Base-by-base conservation (phyloP, 2,329 filamentous ascomycete genomes). In the Clonostachys rhizophaga region DNA sequence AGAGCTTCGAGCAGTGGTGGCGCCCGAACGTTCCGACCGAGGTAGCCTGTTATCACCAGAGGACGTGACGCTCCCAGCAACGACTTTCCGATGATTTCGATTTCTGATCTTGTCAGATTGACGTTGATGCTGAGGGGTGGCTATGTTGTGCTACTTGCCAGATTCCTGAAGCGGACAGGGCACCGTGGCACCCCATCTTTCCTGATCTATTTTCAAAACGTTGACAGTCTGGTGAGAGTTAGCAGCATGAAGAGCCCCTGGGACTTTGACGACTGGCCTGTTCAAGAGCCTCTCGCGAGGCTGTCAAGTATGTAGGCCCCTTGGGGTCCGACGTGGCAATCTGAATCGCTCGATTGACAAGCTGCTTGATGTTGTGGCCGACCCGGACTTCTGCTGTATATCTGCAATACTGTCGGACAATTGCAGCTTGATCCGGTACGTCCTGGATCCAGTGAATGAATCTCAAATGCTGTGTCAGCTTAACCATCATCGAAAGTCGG, bases 371-470 rank as follows among this genome's bases (percentile, higher is more conserved):
- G 58, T 92, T 92, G 61, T 78, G 79, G 14, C 87, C 87, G 5
- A 84, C 84, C 67, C 88, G 89, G 64, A 94, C 81, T 68, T 94
- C 89, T 8, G 76, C 87, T 0, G 83, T 70, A 58, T 91, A 94
- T 13, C 89, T 78, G 63, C 89, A 92, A 64, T 92, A 92, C 67
- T 92, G 89, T 1, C 78, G 72, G 13, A 94, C 71, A 50, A 94
- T 89, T 58, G 81, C 76, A 61, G 84, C 87, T 65, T 91, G 87
- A 57, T 90, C 85, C 0, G 84, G 86, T 11, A 88, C 83, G 62
- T 91, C 85, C 58, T 91, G 87, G 43, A 89, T 83, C 84, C 86
- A 91, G 62, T 90, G 86, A 52, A 89, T 89, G 62, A 86, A 91
- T 65, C 41, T 33, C 4, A 18, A 18, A 5, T 18, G 5, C 18